Percentiles rank a stretch among this genome's conserved stretches.
These are phyloP conservation scores for Anisogramma anomala DNA, from an alignment of 2,329 filamentous ascomycete species.

Conservation along the genomic window DNA sequence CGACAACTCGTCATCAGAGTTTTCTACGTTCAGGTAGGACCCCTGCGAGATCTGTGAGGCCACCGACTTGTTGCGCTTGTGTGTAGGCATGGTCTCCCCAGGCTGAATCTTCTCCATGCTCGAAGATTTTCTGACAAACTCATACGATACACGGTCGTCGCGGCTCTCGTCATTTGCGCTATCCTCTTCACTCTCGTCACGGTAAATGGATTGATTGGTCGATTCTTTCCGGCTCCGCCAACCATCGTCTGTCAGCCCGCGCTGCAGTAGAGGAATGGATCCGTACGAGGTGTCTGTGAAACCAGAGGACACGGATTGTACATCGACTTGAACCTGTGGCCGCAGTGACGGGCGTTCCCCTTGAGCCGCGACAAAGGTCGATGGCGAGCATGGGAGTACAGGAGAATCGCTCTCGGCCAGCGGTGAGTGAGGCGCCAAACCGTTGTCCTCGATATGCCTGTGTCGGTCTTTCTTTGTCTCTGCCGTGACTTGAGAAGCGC, in stretches of 20 bases:
- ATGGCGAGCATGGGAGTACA: constrained; percentile 7
- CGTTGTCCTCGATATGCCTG: constrained; percentile 33
- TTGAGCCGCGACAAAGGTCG: constrained; percentile 16
- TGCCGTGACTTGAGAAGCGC: constrained; percentile 19
- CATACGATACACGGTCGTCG: constrained; percentile 36
- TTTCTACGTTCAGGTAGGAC: constrained; percentile 36
- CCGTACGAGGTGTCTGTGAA: constrained; percentile 64
- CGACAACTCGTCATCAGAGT: constrained; percentile 45
- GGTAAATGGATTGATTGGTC: constrained; percentile 44
- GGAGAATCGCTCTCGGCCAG: constrained; percentile 16
- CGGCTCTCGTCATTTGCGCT: constrained; percentile 16
- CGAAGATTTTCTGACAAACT: constrained; percentile 42
- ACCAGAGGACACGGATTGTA: constrained; percentile 41
- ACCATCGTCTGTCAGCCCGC: constrained; percentile 45
- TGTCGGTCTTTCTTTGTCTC: constrained; percentile 37
- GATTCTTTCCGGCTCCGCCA: constrained; percentile 35
- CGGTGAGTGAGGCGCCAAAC: constrained; percentile 23
- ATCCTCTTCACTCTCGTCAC: constrained; percentile 31
- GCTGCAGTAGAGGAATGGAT: constrained; percentile 65
- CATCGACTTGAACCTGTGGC: constrained; percentile 26
- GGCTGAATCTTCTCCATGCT: constrained; percentile 36
- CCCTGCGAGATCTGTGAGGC: constrained; percentile 17
- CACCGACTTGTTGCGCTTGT: constrained; percentile 16
- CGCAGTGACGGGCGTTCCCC: constrained; percentile 12
- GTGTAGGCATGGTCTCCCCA: constrained; percentile 17